Evolutionary conservation across 2,329 filamentous ascomycete genomes (phyloP), one percentile per base, ranked within the genome.

Genomic region (Cercospora sojina): DNA sequence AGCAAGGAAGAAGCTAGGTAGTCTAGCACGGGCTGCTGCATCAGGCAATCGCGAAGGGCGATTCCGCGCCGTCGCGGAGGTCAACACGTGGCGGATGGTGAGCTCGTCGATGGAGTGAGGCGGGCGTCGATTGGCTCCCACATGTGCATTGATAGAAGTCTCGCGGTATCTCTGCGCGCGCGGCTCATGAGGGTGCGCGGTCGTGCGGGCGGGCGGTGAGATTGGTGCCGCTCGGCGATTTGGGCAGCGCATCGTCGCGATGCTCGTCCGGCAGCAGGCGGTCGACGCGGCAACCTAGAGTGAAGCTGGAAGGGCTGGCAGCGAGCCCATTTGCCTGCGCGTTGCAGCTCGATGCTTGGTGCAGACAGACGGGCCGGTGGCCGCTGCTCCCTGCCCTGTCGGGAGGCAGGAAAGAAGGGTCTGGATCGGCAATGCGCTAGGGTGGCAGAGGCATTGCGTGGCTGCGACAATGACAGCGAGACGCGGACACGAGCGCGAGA

Each of bases 401-500:
- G 18, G 41, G n/a, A 20, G 18, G 10, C 23, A 5, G 31, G 10
- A 3, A 25, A 25, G 41, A 61, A 27, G 58, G 29, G 58, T 51
- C 58, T 61, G 58, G 58, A 61, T 51, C 58, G 13, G 10, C 38
- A 16, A 61, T 27, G 58, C 23, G 58, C 58, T 47, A 61, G 58
- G 58, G 29, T 61, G 58, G 16, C 35, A 25, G 41, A 12, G 51
- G 51, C 25, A 20, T 20, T 51, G 47, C 25, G 47, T 51, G 47
- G 47, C 47, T 20, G 47, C n/a, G n/a, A 3, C 3, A 18, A 51
- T 20, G 47, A 51, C 47, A 51, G 20, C 25, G 47, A 51, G 47
- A 23, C 20, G 12, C 3, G n/a, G 35, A 7, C 35, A 16, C 35
- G 35, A 38, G 35, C 35, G 6, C 35, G 35, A 41, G 35, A 13